Conservation (phyloP, 345 rosid species). For the Hirschfeldia incana region DNA sequence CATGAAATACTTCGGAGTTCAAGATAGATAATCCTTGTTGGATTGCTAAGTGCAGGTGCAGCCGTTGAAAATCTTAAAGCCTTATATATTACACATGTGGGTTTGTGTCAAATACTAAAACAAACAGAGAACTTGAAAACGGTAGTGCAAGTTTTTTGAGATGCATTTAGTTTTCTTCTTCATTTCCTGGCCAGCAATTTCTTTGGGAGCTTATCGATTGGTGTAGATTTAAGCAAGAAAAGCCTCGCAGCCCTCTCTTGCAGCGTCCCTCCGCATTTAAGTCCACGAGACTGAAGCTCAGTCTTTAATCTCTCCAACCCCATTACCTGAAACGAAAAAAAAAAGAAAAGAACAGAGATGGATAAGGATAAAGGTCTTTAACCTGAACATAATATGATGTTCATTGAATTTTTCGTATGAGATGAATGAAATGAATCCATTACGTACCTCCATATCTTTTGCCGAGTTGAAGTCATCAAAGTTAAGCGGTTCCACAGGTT, state of each 20-base stretch:
- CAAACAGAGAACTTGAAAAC: neutral
- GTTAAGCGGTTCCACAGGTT: conserved; percentile 51
- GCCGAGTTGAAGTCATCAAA: conserved; percentile 65
- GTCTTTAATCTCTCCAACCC: conserved; percentile 85
- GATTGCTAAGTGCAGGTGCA: neutral
- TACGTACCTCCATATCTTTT: conserved; percentile 75
- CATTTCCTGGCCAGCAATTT: conserved; percentile 83
- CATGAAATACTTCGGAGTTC: neutral
- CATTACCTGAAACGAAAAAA: conserved; percentile 48
- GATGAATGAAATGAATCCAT: neutral
- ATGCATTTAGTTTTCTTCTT: neutral
- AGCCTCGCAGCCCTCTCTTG: conserved; percentile 91
- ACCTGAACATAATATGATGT: neutral
- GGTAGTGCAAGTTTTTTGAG: neutral
- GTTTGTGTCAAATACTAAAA: neutral
- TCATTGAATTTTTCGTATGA: neutral
- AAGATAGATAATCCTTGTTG: neutral
- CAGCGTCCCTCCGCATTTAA: conserved; percentile 88
- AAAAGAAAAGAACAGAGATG: neutral
- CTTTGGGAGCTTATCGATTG: conserved; percentile 82
- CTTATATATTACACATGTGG: neutral
- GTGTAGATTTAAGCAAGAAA: conserved; percentile 69
- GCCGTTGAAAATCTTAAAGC: neutral
- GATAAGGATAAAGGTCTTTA: neutral
- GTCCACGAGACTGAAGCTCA: conserved; percentile 69